Percentiles rank a stretch among this genome's conserved stretches.
These are phyloP conservation scores for Phanerochaete sordida DNA, from an alignment of 768 basidiomycete species.

Conservation along the genomic window DNA sequence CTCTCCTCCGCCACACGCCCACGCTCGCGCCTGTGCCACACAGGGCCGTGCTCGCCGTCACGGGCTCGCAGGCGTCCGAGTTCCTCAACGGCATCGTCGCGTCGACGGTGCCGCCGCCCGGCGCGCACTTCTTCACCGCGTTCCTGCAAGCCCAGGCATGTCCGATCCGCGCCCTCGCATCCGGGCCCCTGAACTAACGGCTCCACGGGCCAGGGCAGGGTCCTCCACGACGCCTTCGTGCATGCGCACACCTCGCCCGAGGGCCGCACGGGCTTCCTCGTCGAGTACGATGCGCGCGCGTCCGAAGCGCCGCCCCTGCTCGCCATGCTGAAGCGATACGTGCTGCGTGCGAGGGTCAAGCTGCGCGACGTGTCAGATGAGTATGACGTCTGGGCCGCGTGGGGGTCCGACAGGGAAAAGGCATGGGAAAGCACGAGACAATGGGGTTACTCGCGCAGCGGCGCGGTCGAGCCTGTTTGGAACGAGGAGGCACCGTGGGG, in stretches of 20 bases:
- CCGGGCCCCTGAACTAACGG: background rate
- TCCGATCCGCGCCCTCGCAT: background rate
- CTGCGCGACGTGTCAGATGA: constrained; percentile 74
- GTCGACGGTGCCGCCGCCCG: constrained; percentile 18
- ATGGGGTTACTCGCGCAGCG: constrained; percentile 65
- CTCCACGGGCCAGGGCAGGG: constrained; percentile 60
- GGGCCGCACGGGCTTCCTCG: constrained; percentile 52
- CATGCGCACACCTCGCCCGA: constrained; percentile 51
- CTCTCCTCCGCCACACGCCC: constrained; percentile 40
- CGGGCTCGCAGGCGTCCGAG: constrained; percentile 74
- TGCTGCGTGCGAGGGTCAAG: constrained; percentile 87
- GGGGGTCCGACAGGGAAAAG: constrained; percentile 49
- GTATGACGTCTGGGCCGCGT: constrained; percentile 80
- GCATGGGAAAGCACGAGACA: constrained; percentile 37
- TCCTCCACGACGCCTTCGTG: constrained; percentile 86
- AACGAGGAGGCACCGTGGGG: constrained; percentile 56
- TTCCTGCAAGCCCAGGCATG: constrained; percentile 28
- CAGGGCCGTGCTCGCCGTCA: constrained; percentile 68
- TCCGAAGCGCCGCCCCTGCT: constrained; percentile 61
- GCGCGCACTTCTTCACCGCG: constrained; percentile 21
- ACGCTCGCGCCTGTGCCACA: constrained; percentile 57
- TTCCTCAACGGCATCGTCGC: constrained; percentile 51
- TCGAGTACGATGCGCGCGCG: constrained; percentile 67
- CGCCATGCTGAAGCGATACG: constrained; percentile 74
- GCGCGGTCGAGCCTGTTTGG: constrained; percentile 79